A percentile compares a stretch with the other conserved stretches of the same genome.
Evolutionary conservation across 1,139 yeast species (phyloP).

Genomic region (Waltiozyma sp.): DNA sequence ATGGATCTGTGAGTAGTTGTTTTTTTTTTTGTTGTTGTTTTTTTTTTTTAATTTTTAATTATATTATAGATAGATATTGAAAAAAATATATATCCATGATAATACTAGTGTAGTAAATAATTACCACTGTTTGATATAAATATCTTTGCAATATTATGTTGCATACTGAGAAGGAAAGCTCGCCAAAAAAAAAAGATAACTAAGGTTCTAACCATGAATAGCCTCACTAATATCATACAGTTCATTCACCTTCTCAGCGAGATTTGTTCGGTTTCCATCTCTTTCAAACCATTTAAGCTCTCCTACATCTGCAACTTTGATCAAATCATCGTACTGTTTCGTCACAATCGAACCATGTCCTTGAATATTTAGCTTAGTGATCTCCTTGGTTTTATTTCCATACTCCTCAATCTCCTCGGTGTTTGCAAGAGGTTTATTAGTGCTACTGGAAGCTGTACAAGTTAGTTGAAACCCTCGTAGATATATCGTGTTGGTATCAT

Average conservation of each 20-base stretch:
- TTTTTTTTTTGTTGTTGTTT: too few species aligned
- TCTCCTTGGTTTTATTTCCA: slow-evolving; percentile 14
- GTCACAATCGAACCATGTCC: slow-evolving; percentile 7
- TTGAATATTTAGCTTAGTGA: slow-evolving; percentile 1
- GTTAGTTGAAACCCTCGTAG: background rate
- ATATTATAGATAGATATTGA: too few species aligned
- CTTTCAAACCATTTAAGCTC: slow-evolving; percentile 15
- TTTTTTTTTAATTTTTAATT: too few species aligned
- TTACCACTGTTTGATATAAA: too few species aligned
- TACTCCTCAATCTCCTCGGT: slow-evolving; percentile 9
- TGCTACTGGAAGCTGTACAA: background rate
- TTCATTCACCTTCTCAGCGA: slow-evolving; percentile 11
- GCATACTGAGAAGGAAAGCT: too few species aligned
- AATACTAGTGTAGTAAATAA: too few species aligned
- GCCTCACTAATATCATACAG: slow-evolving; percentile 10
- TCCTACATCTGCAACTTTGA: slow-evolving; percentile 8
- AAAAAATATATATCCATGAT: too few species aligned
- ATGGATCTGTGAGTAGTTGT: too few species aligned
- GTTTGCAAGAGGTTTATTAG: background rate
- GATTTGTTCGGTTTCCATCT: slow-evolving; percentile 21
- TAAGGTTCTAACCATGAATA: slow-evolving; percentile 9
- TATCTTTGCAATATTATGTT: too few species aligned
- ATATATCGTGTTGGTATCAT: background rate
- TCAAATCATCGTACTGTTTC: slow-evolving; percentile 15
- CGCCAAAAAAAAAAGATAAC: background rate